These are phyloP conservation scores for Chytriomyces confervae DNA, from an alignment of 192 early-diverging fungal genomes.

Conservation along the genomic window DNA sequence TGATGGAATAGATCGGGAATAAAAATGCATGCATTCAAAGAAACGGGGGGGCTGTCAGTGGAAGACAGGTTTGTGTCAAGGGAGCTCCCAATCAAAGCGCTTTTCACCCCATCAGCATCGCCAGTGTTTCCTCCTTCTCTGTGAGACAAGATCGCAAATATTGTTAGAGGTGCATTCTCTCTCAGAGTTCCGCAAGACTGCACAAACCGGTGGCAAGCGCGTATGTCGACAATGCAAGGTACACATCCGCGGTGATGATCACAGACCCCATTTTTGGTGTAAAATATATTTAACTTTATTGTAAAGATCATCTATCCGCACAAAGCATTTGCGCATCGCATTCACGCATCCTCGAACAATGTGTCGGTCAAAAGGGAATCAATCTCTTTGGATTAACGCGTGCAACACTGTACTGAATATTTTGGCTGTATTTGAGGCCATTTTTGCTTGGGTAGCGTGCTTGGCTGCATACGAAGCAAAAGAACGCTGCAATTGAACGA, in stretches of 20 bases:
- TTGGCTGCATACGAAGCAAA: too few relatives aligned
- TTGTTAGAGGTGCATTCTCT: not conserved
- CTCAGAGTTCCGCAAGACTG: not conserved
- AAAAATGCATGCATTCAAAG: too few relatives aligned
- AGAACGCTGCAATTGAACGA: too few relatives aligned
- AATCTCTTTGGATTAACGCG: too few relatives aligned
- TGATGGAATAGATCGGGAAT: too few relatives aligned
- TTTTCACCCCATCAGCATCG: constrained; percentile 41
- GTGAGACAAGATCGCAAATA: not conserved
- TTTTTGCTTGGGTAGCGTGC: too few relatives aligned
- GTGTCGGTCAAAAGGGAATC: too few relatives aligned
- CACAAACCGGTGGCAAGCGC: constrained; percentile 33
- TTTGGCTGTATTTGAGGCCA: too few relatives aligned
- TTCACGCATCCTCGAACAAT: too few relatives aligned
- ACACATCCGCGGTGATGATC: constrained; percentile 30
- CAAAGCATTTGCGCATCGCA: too few relatives aligned
- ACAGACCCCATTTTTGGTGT: not conserved
- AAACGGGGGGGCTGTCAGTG: not conserved
- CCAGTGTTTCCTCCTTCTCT: constrained; percentile 53
- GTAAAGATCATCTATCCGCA: not conserved
- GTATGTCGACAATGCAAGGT: constrained; percentile 28
- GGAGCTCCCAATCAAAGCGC: not conserved
- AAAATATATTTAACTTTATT: not conserved
- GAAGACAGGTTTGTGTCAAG: constrained; percentile 1
- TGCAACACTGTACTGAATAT: too few relatives aligned